Percentiles rank a stretch among this genome's conserved stretches.
phyloP scores from a whole-genome alignment of 1,284 basidiomycete genomes.

The Melampsora americana region DNA sequence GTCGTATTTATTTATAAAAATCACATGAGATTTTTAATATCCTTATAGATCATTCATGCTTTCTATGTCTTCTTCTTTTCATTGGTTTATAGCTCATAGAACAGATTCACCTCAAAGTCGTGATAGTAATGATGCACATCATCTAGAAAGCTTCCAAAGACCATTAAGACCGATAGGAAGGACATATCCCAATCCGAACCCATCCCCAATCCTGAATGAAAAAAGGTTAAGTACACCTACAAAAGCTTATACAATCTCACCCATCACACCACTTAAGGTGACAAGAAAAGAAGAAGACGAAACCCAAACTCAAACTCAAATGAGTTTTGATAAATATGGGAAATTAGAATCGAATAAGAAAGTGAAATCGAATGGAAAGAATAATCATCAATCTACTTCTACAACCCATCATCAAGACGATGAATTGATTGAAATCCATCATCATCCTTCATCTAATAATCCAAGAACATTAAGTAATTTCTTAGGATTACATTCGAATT shows the following conservation, averaged over 20 bases:
- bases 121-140: not conserved
- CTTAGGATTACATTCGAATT: not conserved
- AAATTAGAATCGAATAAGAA: not conserved
- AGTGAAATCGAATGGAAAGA: not conserved
- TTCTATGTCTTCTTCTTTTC: too few relatives aligned
- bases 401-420: not conserved
- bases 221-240: too few relatives aligned
- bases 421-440: too few relatives aligned
- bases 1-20: not conserved
- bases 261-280: too few relatives aligned
- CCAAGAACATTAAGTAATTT: conserved; percentile 4
- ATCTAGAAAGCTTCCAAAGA: not conserved
- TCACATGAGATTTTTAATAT: not conserved
- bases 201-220: too few relatives aligned
- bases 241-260: too few relatives aligned
- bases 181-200: too few relatives aligned
- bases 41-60: too few relatives aligned
- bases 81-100: too few relatives aligned
- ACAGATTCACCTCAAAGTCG: not conserved
- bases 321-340: not conserved
- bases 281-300: not conserved
- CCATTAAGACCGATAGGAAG: too few relatives aligned
- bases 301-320: not conserved
- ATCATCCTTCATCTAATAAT: too few relatives aligned
- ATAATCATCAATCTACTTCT: not conserved